phyloP scores from a whole-genome alignment of 2,329 filamentous ascomycete genomes.

The Penicillium sp. region DNA sequence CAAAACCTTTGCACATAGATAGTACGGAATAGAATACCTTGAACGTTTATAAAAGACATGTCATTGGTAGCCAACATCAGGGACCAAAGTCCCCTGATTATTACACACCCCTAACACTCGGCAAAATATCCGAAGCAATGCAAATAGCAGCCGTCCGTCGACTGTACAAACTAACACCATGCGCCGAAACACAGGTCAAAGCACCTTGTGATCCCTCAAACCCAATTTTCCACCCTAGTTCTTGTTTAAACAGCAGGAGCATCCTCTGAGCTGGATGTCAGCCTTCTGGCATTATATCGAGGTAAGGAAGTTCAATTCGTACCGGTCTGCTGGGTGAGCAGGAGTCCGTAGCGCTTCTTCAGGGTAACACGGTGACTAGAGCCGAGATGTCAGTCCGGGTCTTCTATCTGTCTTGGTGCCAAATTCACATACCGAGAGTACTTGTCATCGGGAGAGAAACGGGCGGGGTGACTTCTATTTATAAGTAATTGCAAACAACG shows the following conservation, averaged over 20 bases:
- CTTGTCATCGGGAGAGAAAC: constrained; percentile 98
- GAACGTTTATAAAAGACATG: constrained; percentile 9
- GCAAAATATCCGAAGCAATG: constrained; percentile 23
- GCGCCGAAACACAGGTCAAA: constrained; percentile 35
- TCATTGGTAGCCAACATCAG: constrained; percentile 15
- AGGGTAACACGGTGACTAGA: constrained; percentile 84
- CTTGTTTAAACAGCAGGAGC: background rate
- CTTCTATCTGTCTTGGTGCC: background rate
- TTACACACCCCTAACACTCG: constrained; percentile 9
- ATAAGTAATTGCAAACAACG: background rate
- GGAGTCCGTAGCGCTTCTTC: constrained; percentile 87
- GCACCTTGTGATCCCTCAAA: constrained; percentile 21
- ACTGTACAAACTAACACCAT: constrained; percentile 38
- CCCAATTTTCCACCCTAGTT: constrained; percentile 18
- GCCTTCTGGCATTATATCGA: background rate
- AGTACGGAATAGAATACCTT: constrained; percentile 10
- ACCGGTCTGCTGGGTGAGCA: constrained; percentile 75
- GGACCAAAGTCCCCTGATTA: constrained; percentile 9
- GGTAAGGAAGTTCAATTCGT: constrained; percentile 8
- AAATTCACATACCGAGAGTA: constrained; percentile 67
- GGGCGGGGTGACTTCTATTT: constrained; percentile 68
- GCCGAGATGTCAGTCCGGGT: constrained; percentile 1
- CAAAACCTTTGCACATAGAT: constrained; percentile 26
- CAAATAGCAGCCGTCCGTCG: constrained; percentile 26
- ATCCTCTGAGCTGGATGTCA: background rate